These are phyloP conservation scores for Fusarium secorum DNA, from an alignment of 2,329 filamentous ascomycete genomes.

Conservation along the genomic window DNA sequence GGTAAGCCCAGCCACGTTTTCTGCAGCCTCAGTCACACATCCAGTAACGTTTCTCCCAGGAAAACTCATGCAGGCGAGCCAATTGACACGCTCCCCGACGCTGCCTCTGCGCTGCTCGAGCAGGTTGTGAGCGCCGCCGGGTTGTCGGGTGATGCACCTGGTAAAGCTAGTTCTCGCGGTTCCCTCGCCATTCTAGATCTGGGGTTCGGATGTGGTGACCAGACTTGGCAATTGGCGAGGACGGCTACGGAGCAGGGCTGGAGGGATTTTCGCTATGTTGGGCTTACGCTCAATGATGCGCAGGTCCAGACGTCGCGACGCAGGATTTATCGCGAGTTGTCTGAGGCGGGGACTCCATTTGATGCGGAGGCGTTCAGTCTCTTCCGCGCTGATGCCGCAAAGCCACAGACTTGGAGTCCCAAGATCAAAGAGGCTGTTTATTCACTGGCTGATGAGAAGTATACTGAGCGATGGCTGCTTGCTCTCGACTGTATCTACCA, in stretches of 20 bases:
- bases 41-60: slow-evolving; percentile 33
- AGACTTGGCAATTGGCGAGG: slow-evolving; percentile 56
- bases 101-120: slow-evolving; percentile 58
- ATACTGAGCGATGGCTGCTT: slow-evolving; percentile 57
- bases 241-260: slow-evolving; percentile 35
- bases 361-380: slow-evolving; percentile 45
- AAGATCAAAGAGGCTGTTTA: slow-evolving; percentile 38
- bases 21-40: neutral
- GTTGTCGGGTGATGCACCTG: slow-evolving; percentile 41
- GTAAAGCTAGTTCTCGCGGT: slow-evolving; percentile 2
- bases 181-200: slow-evolving; percentile 58
- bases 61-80: slow-evolving; percentile 41
- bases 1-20: slow-evolving; percentile 50
- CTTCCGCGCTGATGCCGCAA: slow-evolving; percentile 59
- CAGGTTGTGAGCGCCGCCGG: slow-evolving; percentile 56
- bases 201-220: slow-evolving; percentile 67
- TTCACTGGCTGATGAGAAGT: slow-evolving; percentile 36
- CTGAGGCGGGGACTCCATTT: neutral
- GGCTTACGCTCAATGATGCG: slow-evolving; percentile 58
- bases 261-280: slow-evolving; percentile 55
- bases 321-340: slow-evolving; percentile 38
- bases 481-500: slow-evolving; percentile 66
- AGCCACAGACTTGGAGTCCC: slow-evolving; percentile 53
- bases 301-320: slow-evolving; percentile 54
- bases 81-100: slow-evolving; percentile 52